Evolutionary conservation across 495 filamentous ascomycete species (phyloP), one percentile per base, ranked within the genome.

Genomic region (Hypoxylon trugodes): DNA sequence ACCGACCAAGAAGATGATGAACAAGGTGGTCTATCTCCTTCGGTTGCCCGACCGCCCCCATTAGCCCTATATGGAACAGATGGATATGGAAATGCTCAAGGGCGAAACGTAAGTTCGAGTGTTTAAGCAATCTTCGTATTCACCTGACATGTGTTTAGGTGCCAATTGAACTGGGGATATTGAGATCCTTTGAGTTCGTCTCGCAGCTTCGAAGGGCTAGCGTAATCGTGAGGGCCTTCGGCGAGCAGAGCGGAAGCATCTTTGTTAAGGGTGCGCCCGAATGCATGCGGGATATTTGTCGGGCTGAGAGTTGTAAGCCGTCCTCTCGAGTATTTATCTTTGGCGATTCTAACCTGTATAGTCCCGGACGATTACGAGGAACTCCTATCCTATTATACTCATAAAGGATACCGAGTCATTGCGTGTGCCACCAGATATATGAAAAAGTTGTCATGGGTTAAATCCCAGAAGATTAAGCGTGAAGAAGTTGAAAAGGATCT

Each of bases 241-340:
- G 93, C 2, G 86, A 89, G 40, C 81, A 82, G 33, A 89, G 89
- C 47, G 94, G 85, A 35, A 88, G 89, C 65, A 81, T 97, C 35
- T 98, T 92, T 75, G 93, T 99, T 40, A 99, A 99, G 75, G 96
- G 96, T 26, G 94, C 96, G 1, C 96, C 96, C 5, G 96, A 99
- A 74, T 95, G 90, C 71, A 94, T 99, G 86, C 89, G 86, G 63
- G 90, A 93, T 5, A 97, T 99, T 49, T 99, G 96, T 74, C 79
- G 80, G 22, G 82, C 90, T 2, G 89, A 92, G 66, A 89, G 84
- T 68, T 90, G 89, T 91, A 61, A 82, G 88, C n/a, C n/a, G n/a
- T 83, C 41, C 25, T 41, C n/a, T 13, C 48, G 25, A 12, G 2
- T 18, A 1, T 30, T 13, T 18, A n/a, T 19, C 22, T 35, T 8